phyloP scores from a whole-genome alignment of 257 asterid genomes.

The Marsdenia floribunda region DNA sequence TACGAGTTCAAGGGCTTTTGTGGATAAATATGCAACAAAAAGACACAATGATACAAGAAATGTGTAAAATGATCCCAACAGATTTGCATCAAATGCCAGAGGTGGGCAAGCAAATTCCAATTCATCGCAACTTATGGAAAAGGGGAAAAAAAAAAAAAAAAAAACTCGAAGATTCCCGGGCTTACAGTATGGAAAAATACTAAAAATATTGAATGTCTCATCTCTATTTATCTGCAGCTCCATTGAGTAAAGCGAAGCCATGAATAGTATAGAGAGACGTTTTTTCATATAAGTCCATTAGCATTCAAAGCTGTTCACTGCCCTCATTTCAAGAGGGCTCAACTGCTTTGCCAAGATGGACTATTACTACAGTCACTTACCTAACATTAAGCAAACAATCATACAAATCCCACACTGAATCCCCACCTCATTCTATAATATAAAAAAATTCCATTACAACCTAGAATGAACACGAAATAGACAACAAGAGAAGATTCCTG shows the following conservation, averaged over 20 bases:
- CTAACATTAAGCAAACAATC: background rate
- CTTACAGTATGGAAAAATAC: background rate
- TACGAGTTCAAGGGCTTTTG: no score
- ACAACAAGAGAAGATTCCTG: background rate
- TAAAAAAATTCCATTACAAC: background rate
- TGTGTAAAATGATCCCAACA: background rate
- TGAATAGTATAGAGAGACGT: conserved; percentile 42
- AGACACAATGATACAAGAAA: background rate
- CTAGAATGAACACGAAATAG: background rate
- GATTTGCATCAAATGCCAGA: background rate
- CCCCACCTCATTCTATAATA: background rate
- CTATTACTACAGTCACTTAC: conserved; percentile 4
- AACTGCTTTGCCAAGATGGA: conserved; percentile 64
- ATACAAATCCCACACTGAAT: background rate
- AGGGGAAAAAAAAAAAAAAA: no score
- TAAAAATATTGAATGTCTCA: conserved; percentile 19
- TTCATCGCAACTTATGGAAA: background rate
- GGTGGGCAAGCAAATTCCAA: background rate
- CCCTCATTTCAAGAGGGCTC: conserved; percentile 18
- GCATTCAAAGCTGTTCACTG: conserved; percentile 59
- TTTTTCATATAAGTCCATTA: conserved; percentile 43
- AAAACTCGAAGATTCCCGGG: no score
- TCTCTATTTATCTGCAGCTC: conserved; percentile 51
- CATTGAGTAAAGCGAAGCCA: conserved; percentile 26
- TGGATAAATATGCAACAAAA: background rate